Evolutionary conservation across 495 filamentous ascomycete genomes (phyloP), one percentile per base, ranked within the genome.

Genomic region (Daldinia loculata): DNA sequence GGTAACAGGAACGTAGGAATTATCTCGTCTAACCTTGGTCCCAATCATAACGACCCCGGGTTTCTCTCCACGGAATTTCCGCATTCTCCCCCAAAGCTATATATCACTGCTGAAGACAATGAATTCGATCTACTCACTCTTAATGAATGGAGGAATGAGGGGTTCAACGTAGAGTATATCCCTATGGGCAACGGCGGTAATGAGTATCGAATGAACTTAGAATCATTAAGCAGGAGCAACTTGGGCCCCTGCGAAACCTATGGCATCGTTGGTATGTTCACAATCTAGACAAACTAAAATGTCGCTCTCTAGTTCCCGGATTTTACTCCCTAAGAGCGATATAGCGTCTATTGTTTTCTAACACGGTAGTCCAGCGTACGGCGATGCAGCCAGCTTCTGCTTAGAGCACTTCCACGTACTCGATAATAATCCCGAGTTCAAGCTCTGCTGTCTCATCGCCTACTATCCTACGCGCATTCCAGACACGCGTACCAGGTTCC

Each of bases 151-250:
- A 81, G 81, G 29, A 85, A 86, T 58, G 90, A 93, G 70, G 90
- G 90, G 14, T 92, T 92, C 76, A 78, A 86, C 32, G 88, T 90
- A 3, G 75, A 82, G 2, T 92, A 92, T 67, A 53, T 91, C 0
- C 84, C 89, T 0, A 81, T 88, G 67, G 80, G 84, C 15, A 75
- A 78, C 6, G 84, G 84, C 17, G 86, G 82, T 4, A 85, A 87
- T 59, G 80, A 85, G 3, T 91, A 90, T 71, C 70, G 79, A 11
- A 72, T 74, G 48, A 82, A 79, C 55, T 66, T 92, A 57, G 63
- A 71, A 11, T 48, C 56, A 2, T 43, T 81, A 26, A 66, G 68
- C 29, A 67, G 65, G 6, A 50, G 61, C 5, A 66, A 76, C 1
- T 34, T 78, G 24, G 76, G 68, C 0, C 76, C 78, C 0, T 80